Evolutionary conservation across 106 monocot genomes (phyloP).

Genomic region (Acanthochlamys bracteata): DNA sequence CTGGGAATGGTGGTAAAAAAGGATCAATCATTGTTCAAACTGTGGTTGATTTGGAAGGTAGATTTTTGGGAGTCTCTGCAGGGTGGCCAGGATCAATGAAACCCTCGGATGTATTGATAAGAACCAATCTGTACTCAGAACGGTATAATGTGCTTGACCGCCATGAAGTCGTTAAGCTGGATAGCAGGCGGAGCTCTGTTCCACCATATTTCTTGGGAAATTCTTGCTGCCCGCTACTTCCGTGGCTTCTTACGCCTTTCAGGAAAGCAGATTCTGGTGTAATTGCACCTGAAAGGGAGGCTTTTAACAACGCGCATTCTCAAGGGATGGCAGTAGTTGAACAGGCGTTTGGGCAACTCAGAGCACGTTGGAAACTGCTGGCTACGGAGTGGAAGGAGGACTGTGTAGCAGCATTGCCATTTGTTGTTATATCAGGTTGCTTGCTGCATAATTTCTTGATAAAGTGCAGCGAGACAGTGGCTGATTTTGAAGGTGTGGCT

Average conservation of each 20-base stretch:
- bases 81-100: conserved; percentile 63
- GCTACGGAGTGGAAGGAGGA: conserved; percentile 54
- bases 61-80: conserved; percentile 71
- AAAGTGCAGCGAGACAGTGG: conserved; percentile 35
- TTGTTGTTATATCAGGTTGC: conserved; percentile 40
- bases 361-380: conserved; percentile 59
- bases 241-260: conserved; percentile 82
- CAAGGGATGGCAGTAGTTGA: conserved; percentile 48
- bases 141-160: conserved; percentile 11
- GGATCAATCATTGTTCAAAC: conserved; percentile 42
- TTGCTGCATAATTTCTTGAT: conserved; percentile 82
- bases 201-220: conserved; percentile 48
- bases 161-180: conserved; percentile 1
- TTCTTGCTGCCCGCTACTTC: conserved; percentile 65
- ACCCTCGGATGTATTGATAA: conserved; percentile 38
- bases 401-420: conserved; percentile 59
- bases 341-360: conserved; percentile 28
- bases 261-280: neutral
- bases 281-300: neutral
- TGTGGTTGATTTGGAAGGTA: conserved; percentile 67
- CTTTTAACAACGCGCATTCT: conserved; percentile 60
- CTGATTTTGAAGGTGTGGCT: neutral
- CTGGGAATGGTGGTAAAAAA: neutral
- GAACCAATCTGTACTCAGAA: conserved; percentile 31
- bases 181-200: conserved; percentile 6